A percentile compares a stretch with the other conserved stretches of the same genome.
Conservation (phyloP, 2,329 filamentous ascomycete genomes). For the Fusarium papillatum region DNA sequence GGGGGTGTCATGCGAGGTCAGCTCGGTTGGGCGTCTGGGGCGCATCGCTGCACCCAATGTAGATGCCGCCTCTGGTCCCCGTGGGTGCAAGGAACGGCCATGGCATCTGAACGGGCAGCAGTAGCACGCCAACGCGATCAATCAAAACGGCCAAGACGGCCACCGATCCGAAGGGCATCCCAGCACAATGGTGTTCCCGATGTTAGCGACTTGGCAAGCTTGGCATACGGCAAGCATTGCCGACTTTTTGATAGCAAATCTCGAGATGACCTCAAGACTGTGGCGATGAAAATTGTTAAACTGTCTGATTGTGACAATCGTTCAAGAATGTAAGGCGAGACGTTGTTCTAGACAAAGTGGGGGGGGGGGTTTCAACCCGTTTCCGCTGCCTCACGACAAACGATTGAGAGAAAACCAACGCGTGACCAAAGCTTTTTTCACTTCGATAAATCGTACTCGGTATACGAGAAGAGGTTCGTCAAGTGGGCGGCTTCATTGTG, state of each 20-base stretch:
- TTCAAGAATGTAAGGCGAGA: background rate
- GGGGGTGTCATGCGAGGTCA: constrained; percentile 5
- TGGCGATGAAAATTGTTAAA: constrained; percentile 15
- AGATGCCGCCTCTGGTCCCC: constrained; percentile 12
- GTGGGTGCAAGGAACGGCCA: constrained; percentile 34
- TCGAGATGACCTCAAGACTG: background rate
- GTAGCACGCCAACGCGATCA: background rate
- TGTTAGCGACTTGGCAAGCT: constrained; percentile 28
- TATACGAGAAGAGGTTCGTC: background rate
- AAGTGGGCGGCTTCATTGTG: background rate
- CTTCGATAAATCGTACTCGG: background rate
- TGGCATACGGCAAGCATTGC: constrained; percentile 18
- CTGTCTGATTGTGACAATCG: background rate
- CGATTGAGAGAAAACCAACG: background rate
- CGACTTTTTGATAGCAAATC: constrained; percentile 2
- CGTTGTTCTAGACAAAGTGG: background rate
- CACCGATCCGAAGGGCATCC: constrained; percentile 13
- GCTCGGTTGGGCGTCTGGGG: background rate
- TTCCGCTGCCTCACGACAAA: background rate
- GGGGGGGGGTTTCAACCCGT: too few species aligned
- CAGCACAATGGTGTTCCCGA: constrained; percentile 11
- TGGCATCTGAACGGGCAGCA: constrained; percentile 9
- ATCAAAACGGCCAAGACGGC: constrained; percentile 13
- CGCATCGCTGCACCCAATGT: constrained; percentile 25
- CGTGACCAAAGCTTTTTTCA: background rate